Evolutionary conservation across 352 stramenopile genomes (phyloP).

Genomic region (Phytopythium helicoides): DNA sequence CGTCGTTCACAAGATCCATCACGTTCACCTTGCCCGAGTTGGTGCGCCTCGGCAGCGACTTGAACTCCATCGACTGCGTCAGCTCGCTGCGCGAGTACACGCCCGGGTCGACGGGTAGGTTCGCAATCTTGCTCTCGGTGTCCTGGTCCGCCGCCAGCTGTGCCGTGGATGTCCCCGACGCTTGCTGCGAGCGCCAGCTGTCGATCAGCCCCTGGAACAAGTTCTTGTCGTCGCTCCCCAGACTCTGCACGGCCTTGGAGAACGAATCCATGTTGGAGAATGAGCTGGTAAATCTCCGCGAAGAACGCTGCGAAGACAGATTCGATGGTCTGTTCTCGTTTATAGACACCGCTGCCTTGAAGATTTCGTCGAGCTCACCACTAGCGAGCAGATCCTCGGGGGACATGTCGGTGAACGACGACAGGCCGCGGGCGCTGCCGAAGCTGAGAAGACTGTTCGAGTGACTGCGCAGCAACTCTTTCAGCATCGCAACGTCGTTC

Average conservation of each 20-base stretch:
- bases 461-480: slow-evolving; percentile 63
- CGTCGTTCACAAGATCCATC: slow-evolving; percentile 34
- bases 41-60: slow-evolving; percentile 19
- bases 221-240: slow-evolving; percentile 64
- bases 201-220: slow-evolving; percentile 71
- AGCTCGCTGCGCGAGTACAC: slow-evolving; percentile 28
- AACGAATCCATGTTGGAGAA: slow-evolving; percentile 58
- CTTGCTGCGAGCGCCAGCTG: slow-evolving; percentile 32
- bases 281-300: slow-evolving; percentile 50
- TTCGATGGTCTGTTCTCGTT: slow-evolving; percentile 37
- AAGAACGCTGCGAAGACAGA: slow-evolving; percentile 21
- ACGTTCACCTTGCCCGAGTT: slow-evolving; percentile 22
- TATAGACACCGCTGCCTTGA: slow-evolving; percentile 64
- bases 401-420: slow-evolving; percentile 71
- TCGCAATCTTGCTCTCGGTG: slow-evolving; percentile 16
- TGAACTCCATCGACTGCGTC: slow-evolving; percentile 37
- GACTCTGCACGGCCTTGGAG: slow-evolving; percentile 46
- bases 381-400: slow-evolving; percentile 73
- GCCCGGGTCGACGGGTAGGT: slow-evolving; percentile 40
- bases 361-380: slow-evolving; percentile 80
- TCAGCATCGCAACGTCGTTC: slow-evolving; percentile 66
- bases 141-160: slow-evolving; percentile 7
- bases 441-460: slow-evolving; percentile 64
- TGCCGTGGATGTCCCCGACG: slow-evolving; percentile 12
- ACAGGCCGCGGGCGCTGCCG: slow-evolving; percentile 40